Percentiles rank a stretch among this genome's conserved stretches.
phyloP scores from a whole-genome alignment of 2,329 filamentous ascomycete species.

The Fulvia fulva region DNA sequence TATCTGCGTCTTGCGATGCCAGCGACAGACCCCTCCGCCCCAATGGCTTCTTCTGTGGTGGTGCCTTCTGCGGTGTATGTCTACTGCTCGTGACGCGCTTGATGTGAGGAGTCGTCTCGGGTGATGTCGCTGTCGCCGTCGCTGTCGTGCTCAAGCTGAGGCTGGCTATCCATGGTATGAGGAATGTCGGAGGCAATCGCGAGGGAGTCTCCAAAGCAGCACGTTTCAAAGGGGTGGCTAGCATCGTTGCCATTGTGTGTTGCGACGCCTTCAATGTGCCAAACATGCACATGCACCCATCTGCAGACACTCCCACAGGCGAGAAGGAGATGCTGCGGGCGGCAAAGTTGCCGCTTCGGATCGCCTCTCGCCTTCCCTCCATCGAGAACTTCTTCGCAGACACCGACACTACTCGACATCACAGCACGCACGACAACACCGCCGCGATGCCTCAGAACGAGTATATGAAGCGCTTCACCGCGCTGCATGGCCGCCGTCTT shows the following conservation, averaged over 20 bases:
- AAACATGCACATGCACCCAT: too few relatives aligned
- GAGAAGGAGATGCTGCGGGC: not conserved
- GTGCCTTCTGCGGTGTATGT: not conserved
- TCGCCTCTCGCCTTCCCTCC: not conserved
- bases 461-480: constrained; percentile 70
- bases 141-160: constrained; percentile 29
- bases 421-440: constrained; percentile 8
- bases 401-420: constrained; percentile 2
- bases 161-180: constrained; percentile 49
- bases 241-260: constrained; percentile 26
- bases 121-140: not conserved
- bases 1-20: not conserved
- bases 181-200: constrained; percentile 49
- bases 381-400: not conserved
- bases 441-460: constrained; percentile 71
- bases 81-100: not conserved
- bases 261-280: not conserved
- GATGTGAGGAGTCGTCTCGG: not conserved
- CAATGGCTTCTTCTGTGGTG: not conserved
- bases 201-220: constrained; percentile 59
- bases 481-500: constrained; percentile 54
- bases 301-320: too few relatives aligned
- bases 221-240: constrained; percentile 56
- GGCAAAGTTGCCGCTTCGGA: not conserved
- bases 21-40: not conserved